phyloP scores from a whole-genome alignment of 139 green algal genomes.

The Nannochloris sp. region DNA sequence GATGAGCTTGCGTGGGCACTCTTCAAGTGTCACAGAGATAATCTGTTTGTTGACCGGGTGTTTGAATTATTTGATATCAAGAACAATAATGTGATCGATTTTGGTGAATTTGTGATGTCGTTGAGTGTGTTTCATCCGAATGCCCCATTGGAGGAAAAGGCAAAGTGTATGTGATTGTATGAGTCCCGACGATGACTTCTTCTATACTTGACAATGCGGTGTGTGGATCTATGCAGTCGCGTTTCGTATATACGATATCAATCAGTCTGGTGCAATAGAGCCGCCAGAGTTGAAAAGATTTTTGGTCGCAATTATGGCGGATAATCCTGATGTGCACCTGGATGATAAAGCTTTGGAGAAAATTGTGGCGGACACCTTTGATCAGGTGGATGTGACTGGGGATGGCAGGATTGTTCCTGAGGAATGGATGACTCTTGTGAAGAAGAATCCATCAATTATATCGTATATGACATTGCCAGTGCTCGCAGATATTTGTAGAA shows the following conservation, averaged over 20 bases:
- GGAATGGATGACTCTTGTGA: slow-evolving; percentile 48
- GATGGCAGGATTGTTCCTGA: slow-evolving; percentile 56
- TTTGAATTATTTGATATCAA: slow-evolving; percentile 65
- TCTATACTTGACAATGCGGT: neutral
- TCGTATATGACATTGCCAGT: slow-evolving; percentile 64
- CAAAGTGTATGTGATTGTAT: slow-evolving; percentile 33
- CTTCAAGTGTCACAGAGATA: slow-evolving; percentile 48
- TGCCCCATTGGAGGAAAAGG: slow-evolving; percentile 47
- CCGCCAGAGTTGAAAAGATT: slow-evolving; percentile 49
- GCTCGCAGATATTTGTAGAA: slow-evolving; percentile 32
- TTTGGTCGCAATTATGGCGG: slow-evolving; percentile 46
- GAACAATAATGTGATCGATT: slow-evolving; percentile 61
- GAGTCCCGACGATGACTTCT: neutral
- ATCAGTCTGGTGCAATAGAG: slow-evolving; percentile 48
- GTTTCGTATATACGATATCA: slow-evolving; percentile 61
- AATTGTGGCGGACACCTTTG: slow-evolving; percentile 58
- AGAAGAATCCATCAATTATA: slow-evolving; percentile 45
- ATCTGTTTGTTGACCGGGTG: slow-evolving; percentile 56
- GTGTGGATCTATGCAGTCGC: slow-evolving; percentile 38
- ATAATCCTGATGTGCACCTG: slow-evolving; percentile 56
- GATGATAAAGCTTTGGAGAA: slow-evolving; percentile 38
- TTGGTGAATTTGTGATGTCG: slow-evolving; percentile 56
- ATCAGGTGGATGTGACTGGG: slow-evolving; percentile 45
- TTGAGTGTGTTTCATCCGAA: slow-evolving; percentile 58
- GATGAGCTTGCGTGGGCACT: slow-evolving; percentile 60